Conservation (phyloP, 805 yeast species). For the Saturnispora sanitii region DNA sequence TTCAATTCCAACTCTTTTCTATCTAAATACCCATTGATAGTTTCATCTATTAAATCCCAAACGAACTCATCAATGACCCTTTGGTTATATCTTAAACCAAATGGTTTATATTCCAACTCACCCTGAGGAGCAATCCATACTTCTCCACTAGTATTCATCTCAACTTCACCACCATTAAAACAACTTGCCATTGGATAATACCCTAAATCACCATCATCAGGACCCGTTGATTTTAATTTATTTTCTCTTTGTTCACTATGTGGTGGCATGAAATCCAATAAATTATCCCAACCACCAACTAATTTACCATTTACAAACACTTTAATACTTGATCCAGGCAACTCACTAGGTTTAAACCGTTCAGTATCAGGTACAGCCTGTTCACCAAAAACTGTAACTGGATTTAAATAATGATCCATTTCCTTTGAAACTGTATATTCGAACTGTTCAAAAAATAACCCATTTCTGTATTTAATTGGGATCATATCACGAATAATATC, state of each 20-base stretch:
- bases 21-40: slow-evolving; percentile 52
- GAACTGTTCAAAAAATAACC: slow-evolving; percentile 72
- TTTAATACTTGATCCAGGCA: slow-evolving; percentile 49
- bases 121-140: slow-evolving; percentile 37
- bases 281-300: slow-evolving; percentile 49
- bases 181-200: slow-evolving; percentile 87
- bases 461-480: slow-evolving; percentile 73
- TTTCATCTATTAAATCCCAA: slow-evolving; percentile 80
- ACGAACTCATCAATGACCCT: slow-evolving; percentile 70
- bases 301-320: slow-evolving; percentile 71
- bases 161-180: slow-evolving; percentile 68
- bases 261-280: slow-evolving; percentile 76
- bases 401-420: slow-evolving; percentile 67
- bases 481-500: slow-evolving; percentile 63
- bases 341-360: slow-evolving; percentile 36
- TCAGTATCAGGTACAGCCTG: slow-evolving; percentile 46
- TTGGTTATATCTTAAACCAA: slow-evolving; percentile 55
- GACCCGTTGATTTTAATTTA: slow-evolving; percentile 19
- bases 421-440: slow-evolving; percentile 64
- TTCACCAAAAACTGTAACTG: slow-evolving; percentile 63
- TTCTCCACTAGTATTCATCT: slow-evolving; percentile 59
- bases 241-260: slow-evolving; percentile 40
- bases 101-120: slow-evolving; percentile 32
- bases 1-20: slow-evolving; percentile 11
- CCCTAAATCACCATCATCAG: slow-evolving; percentile 79